Percentiles rank a stretch among this genome's conserved stretches.
These are phyloP conservation scores for Luvunga scandens DNA, from an alignment of 345 rosid species.

Conservation along the genomic window DNA sequence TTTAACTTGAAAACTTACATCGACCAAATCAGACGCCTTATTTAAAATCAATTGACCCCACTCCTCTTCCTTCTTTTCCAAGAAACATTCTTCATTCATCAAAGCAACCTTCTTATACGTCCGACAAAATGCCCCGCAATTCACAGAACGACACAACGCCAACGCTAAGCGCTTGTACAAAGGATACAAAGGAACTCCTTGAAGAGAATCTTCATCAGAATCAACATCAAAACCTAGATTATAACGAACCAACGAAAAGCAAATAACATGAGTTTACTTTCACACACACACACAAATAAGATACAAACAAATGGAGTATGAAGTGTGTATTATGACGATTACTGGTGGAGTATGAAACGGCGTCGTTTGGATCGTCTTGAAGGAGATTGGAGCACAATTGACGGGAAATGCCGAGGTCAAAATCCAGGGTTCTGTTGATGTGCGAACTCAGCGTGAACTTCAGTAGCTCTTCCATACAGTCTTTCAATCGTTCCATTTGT, in stretches of 20 bases:
- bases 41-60: slow-evolving; percentile 37
- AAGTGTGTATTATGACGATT: not conserved
- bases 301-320: not conserved
- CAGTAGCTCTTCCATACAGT: slow-evolving; percentile 39
- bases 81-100: slow-evolving; percentile 20
- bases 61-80: slow-evolving; percentile 35
- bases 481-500: slow-evolving; percentile 18
- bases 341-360: not conserved
- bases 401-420: slow-evolving; percentile 32
- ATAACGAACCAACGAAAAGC: not conserved
- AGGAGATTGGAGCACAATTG: slow-evolving; percentile 43
- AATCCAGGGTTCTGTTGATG: slow-evolving; percentile 28
- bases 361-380: not conserved
- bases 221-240: slow-evolving; percentile 4
- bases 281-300: not conserved
- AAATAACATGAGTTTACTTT: not conserved
- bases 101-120: slow-evolving; percentile 21
- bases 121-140: slow-evolving; percentile 28
- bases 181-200: slow-evolving; percentile 52
- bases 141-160: slow-evolving; percentile 37
- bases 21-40: slow-evolving; percentile 31
- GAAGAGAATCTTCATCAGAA: slow-evolving; percentile 22
- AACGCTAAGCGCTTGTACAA: slow-evolving; percentile 48
- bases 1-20: slow-evolving; percentile 23
- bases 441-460: slow-evolving; percentile 39